A percentile compares a stretch with the other conserved stretches of the same genome.
Conservation (phyloP, 2,329 filamentous ascomycete genomes). For the Talaromyces islandicus region DNA sequence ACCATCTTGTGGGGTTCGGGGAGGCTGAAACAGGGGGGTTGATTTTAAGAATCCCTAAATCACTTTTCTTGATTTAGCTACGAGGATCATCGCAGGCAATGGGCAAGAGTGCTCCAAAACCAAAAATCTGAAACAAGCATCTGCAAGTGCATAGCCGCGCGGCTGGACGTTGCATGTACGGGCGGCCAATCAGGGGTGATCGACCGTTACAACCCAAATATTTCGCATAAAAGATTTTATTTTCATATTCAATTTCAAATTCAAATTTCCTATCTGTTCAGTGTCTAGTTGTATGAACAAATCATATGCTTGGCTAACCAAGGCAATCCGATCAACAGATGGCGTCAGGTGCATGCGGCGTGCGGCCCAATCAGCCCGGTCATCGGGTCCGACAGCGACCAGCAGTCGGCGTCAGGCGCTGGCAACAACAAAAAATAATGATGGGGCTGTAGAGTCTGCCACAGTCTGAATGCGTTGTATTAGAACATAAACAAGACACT, state of each 20-base stretch:
- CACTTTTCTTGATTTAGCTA: background rate
- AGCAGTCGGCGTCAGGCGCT: background rate
- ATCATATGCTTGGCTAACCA: background rate
- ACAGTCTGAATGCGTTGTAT: background rate
- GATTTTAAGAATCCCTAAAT: background rate
- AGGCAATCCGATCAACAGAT: background rate
- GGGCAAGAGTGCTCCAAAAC: background rate
- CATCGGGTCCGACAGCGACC: background rate
- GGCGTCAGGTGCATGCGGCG: background rate
- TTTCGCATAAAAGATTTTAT: background rate
- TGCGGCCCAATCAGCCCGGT: background rate
- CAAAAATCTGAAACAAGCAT: background rate
- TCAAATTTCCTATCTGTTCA: too few species aligned
- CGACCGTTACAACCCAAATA: background rate
- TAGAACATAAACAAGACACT: background rate
- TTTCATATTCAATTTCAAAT: too few species aligned
- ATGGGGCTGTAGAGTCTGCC: background rate
- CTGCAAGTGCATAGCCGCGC: background rate
- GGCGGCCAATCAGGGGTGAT: background rate
- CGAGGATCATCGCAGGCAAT: background rate
- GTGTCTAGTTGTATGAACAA: too few species aligned
- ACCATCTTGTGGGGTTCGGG: background rate
- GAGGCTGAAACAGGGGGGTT: background rate
- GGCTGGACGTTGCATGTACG: background rate
- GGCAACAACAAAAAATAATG: background rate